Percentiles rank a stretch among this genome's conserved stretches.
These are phyloP conservation scores for Dysphania ambrosioides DNA, from an alignment of 148 eudicot species.

Conservation along the genomic window DNA sequence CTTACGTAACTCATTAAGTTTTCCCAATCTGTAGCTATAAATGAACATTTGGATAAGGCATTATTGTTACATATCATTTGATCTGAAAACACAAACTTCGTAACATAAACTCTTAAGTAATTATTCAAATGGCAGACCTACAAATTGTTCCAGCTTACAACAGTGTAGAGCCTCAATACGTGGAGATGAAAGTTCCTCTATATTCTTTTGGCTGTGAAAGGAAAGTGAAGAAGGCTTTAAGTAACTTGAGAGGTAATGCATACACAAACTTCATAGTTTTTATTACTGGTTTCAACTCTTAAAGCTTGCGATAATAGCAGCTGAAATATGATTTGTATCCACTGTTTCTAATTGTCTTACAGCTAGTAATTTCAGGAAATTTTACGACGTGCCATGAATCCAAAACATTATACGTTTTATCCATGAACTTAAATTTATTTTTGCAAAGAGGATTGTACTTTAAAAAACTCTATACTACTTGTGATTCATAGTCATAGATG, in stretches of 20 bases:
- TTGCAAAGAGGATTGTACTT: no score
- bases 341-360: neutral
- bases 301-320: neutral
- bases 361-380: neutral
- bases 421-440: neutral
- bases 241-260: constrained; percentile 60
- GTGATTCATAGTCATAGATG: no score
- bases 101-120: neutral
- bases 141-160: constrained; percentile 64
- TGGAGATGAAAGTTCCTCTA: constrained; percentile 92
- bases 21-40: constrained; percentile 1
- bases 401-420: neutral
- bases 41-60: constrained; percentile 17
- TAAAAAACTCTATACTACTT: no score
- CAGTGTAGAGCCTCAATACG: constrained; percentile 80
- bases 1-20: constrained; percentile 13
- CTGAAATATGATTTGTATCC: no score
- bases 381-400: neutral
- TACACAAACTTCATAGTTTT: neutral
- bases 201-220: constrained; percentile 88
- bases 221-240: constrained; percentile 75
- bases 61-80: neutral
- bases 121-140: constrained; percentile 39
- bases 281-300: neutral
- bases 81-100: neutral